Evolutionary conservation across 1,284 basidiomycete species (phyloP).

Genomic region (Sphagnurus paluster): DNA sequence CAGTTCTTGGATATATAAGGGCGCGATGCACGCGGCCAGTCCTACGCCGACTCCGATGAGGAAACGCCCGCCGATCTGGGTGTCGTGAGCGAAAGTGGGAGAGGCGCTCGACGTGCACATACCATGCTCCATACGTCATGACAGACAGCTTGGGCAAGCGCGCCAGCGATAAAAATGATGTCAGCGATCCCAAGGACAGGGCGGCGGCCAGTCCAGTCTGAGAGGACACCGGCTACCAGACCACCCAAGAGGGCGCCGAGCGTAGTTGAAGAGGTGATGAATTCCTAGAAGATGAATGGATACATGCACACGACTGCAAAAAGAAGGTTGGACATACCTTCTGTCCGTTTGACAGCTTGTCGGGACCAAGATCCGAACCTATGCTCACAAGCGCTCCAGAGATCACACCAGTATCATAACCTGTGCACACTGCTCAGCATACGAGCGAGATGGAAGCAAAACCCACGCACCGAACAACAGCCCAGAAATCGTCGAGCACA

Average conservation of each 20-base stretch:
- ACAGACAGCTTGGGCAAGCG: constrained; percentile 66
- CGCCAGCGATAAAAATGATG: constrained; percentile 75
- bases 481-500: constrained; percentile 72
- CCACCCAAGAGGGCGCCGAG: constrained; percentile 78
- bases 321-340: constrained; percentile 44
- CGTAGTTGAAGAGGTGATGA: constrained; percentile 81
- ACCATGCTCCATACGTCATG: constrained; percentile 74
- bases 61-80: constrained; percentile 75
- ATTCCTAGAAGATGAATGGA: constrained; percentile 49
- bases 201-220: constrained; percentile 72
- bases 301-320: background rate
- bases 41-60: constrained; percentile 72
- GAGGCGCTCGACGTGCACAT: no score
- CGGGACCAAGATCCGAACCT: constrained; percentile 64
- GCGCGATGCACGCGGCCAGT: constrained; percentile 77
- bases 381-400: constrained; percentile 78
- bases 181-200: constrained; percentile 72
- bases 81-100: no score
- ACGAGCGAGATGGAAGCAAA: background rate
- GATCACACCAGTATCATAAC: constrained; percentile 82
- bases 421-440: constrained; percentile 31
- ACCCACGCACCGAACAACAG: constrained; percentile 66
- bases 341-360: constrained; percentile 58
- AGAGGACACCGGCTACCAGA: constrained; percentile 67
- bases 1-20: constrained; percentile 84